Evolutionary conservation across 2,329 filamentous ascomycete species (phyloP), one percentile per base, ranked within the genome.

Genomic region (Diaporthe ilicicola): DNA sequence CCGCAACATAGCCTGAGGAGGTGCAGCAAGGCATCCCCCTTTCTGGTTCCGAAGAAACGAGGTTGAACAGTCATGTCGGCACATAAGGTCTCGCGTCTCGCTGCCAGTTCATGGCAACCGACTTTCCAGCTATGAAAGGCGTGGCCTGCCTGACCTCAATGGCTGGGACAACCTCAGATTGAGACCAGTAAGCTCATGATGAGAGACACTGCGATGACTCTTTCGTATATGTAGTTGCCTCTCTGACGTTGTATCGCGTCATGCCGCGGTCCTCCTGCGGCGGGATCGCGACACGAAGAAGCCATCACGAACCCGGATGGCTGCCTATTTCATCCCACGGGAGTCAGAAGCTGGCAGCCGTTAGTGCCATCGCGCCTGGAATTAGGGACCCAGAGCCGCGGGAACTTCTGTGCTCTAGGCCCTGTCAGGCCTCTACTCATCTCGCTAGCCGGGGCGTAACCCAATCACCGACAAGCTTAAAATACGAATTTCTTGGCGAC

Each of bases 391-490:
- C 29, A 64, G 29, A 64, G 59, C 59, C 44, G 37, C 59, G 44
- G 59, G 59, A 37, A 19, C 19, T 50, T 24, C 15, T 24, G n/a
- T 32, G 59, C 59, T 56, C 50, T 59, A 68, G 66, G 53, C 53
- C 53, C 66, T 59, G 17, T 51, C n/a, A 34, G 54, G 68, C 50
- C 42, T 51, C 17, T 22, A 51, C 51, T 67, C 62, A 72, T 72
- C 27, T 70, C 68, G 64, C 62, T 70, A 64, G 15, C 12, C 15
- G 55, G 15, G 24, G 39, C 27, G 22, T 17, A 70, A 44, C 68
- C 66, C 68, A 70, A 68, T 65, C 15, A 54, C 27, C 37, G 50
- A 44, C 68, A 70, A 72, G 62, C 68, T 72, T 72, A 70, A 72
- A 65, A 46, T 64, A 67, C 54, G 50, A 64, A 64, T 17, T 48